phyloP scores from a whole-genome alignment of 345 rosid genomes.

The Salix viminalis region DNA sequence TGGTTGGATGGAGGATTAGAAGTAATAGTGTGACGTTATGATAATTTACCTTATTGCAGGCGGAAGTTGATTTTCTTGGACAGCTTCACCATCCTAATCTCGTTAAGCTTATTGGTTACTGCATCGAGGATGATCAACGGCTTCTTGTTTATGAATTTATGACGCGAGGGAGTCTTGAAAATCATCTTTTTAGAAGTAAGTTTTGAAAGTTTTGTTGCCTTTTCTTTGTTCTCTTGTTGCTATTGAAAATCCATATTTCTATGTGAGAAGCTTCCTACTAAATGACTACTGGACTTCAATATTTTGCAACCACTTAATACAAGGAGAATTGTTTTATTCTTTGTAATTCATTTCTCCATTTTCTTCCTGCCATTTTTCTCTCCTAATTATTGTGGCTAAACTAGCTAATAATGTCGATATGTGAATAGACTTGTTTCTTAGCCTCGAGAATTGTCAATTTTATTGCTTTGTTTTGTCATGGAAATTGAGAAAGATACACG shows the following conservation, averaged over 20 bases:
- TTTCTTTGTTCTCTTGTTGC: background rate
- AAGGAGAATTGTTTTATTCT: background rate
- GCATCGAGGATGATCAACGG: slow-evolving; percentile 33
- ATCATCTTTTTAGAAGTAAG: slow-evolving; percentile 36
- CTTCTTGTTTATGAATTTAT: slow-evolving; percentile 32
- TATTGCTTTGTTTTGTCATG: background rate
- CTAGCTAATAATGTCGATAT: background rate
- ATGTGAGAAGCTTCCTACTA: background rate
- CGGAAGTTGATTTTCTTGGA: slow-evolving; percentile 35
- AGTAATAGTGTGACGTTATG: slow-evolving; percentile 12
- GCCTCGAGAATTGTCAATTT: background rate
- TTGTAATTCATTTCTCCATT: background rate
- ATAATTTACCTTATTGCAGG: slow-evolving; percentile 28
- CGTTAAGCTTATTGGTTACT: slow-evolving; percentile 34
- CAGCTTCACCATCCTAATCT: slow-evolving; percentile 32
- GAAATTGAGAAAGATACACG: background rate
- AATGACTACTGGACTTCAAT: background rate
- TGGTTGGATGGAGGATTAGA: slow-evolving; percentile 11
- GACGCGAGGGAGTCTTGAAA: slow-evolving; percentile 35
- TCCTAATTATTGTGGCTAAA: background rate
- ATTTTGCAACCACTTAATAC: background rate
- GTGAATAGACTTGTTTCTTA: background rate
- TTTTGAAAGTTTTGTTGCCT: background rate
- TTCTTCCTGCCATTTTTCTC: background rate
- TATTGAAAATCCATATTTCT: background rate